These are phyloP conservation scores for Rhizopogon rudus DNA, from an alignment of 768 basidiomycete species.

Conservation along the genomic window DNA sequence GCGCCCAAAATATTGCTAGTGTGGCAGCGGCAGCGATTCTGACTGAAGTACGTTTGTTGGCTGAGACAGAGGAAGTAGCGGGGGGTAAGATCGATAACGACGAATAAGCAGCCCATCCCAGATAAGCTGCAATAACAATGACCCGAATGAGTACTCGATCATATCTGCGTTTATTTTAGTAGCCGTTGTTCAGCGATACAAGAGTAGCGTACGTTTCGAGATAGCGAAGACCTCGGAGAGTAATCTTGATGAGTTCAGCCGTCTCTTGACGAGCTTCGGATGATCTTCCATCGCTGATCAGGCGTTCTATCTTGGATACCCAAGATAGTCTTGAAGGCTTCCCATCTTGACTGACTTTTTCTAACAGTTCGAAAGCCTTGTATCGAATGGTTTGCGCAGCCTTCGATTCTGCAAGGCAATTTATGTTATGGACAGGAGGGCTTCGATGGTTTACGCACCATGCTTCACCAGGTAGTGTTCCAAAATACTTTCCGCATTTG, in stretches of 20 bases:
- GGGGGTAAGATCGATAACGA: conserved; percentile 50
- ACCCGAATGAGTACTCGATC: conserved; percentile 67
- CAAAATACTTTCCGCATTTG: conserved; percentile 66
- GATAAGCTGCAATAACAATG: conserved; percentile 69
- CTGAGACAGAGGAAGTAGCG: conserved; percentile 3
- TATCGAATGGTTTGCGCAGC: conserved; percentile 53
- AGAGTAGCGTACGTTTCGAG: conserved; percentile 49
- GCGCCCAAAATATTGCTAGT: conserved; percentile 34
- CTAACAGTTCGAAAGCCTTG: conserved; percentile 51
- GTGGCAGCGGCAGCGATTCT: conserved; percentile 24
- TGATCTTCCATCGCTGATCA: conserved; percentile 42
- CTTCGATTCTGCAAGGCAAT: conserved; percentile 49
- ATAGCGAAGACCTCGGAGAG: conserved; percentile 65
- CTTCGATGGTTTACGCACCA: conserved; percentile 35
- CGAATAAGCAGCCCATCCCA: conserved; percentile 72
- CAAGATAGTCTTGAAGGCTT: conserved; percentile 29
- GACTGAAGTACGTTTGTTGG: conserved; percentile 6
- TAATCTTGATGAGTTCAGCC: conserved; percentile 44
- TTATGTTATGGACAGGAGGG: not conserved
- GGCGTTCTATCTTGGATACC: conserved; percentile 38
- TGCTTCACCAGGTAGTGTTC: conserved; percentile 79
- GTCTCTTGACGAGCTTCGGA: conserved; percentile 44
- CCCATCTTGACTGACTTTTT: conserved; percentile 22
- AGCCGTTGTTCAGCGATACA: not conserved
- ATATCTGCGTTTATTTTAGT: conserved; percentile 39